Base-by-base conservation (phyloP, 805 yeast genomes). In the Yarrowia osloensis region DNA sequence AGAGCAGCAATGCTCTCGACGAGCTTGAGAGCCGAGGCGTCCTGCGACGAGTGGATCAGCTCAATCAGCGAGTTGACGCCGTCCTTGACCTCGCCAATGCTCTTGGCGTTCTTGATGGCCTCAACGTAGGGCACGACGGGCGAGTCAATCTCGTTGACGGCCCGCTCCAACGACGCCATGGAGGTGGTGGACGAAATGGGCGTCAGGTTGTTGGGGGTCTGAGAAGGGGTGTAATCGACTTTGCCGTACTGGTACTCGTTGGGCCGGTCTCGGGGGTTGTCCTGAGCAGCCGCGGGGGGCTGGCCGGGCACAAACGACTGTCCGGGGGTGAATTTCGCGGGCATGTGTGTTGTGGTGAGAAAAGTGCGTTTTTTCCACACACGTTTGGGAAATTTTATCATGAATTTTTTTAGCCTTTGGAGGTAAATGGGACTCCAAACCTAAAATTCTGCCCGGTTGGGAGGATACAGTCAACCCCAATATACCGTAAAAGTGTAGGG, bases 141-240 rank as follows among this genome's bases (percentile, higher is more conserved):
- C 11, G 89, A 79, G 46, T 86, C 73, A 65, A 90, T 78, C 70
- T 88, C 88, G 66, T 83, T 83, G 75, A 92, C 81, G 3, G 95
- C 90, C n/a, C 88, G 84, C 71, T 85, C 85, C 68, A 92, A 80
- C 6, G 93, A 88, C 13, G 91, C 79, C 72, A 93, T 81, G 2
- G 97, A 89, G 4, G 90, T 82, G 11, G 92, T 84, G n/a, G 85
- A 73, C 2, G 77, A 28, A 1, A 54, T 24, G n/a, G 67, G 67
- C 4, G 67, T 63, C 39, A 63, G 46, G 15, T 49, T 35, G 15
- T 49, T 35, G 67, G 67, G 67, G 37, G 67, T 63, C 59, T 49
- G 35, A n/a, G 35, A n/a, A 2, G 49, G 49, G 2, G 67, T 35
- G 46, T 19, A 63, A 8, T 49, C 62, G 63, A 46, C 66, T 24